These are phyloP conservation scores for Microthlaspi erraticum DNA, from an alignment of 345 rosid species.

Conservation along the genomic window DNA sequence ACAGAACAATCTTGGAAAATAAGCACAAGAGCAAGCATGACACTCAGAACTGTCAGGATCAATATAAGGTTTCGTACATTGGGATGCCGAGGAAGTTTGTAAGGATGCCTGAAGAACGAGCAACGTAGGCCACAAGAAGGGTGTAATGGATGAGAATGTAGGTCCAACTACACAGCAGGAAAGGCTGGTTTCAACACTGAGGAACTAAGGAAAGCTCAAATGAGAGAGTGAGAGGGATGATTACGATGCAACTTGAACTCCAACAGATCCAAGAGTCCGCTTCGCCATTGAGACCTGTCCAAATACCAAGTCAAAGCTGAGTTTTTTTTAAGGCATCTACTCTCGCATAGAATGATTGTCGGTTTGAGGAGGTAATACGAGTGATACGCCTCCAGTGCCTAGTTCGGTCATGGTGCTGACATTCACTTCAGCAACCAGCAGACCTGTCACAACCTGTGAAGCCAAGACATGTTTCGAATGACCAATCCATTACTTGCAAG, in stretches of 20 bases:
- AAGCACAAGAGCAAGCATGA: slow-evolving; percentile 28
- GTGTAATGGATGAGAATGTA: slow-evolving; percentile 90
- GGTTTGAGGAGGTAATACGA: slow-evolving; percentile 52
- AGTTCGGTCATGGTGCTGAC: slow-evolving; percentile 89
- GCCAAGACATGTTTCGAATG: background rate
- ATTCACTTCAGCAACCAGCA: slow-evolving; percentile 91
- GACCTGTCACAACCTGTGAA: slow-evolving; percentile 86
- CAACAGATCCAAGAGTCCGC: slow-evolving; percentile 80
- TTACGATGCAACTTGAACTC: slow-evolving; percentile 92
- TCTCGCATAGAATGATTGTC: background rate
- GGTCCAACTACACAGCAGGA: slow-evolving; percentile 75
- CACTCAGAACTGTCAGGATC: slow-evolving; percentile 4
- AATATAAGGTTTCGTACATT: slow-evolving; percentile 52
- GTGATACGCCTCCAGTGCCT: slow-evolving; percentile 93
- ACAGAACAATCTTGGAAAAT: slow-evolving; percentile 46
- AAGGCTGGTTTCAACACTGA: slow-evolving; percentile 7
- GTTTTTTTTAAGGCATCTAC: background rate
- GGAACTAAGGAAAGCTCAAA: background rate
- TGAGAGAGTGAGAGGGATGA: slow-evolving; percentile 35
- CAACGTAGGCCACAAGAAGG: slow-evolving; percentile 89
- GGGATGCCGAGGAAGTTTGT: slow-evolving; percentile 78
- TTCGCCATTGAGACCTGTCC: slow-evolving; percentile 90
- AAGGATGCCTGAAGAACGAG: slow-evolving; percentile 92
- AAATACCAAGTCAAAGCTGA: slow-evolving; percentile 14
- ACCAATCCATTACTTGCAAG: background rate